Evolutionary conservation across 176 grass and related monocot genomes (phyloP).

Genomic region (Carex cristatella): DNA sequence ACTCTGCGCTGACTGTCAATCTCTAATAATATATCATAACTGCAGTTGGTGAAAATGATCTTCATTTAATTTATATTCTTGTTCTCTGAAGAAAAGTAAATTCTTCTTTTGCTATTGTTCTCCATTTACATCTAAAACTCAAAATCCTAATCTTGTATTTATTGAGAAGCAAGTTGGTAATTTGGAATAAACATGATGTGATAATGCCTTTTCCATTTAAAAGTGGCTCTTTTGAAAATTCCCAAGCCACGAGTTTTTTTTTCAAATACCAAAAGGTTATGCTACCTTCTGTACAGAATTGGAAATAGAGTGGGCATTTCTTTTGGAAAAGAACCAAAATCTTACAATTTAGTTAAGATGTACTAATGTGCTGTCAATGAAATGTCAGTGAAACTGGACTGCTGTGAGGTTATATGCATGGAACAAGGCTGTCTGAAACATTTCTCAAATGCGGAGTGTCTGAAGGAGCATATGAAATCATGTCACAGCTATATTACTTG

Average conservation of each 20-base stretch:
- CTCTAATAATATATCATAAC: not conserved
- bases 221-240: too few species aligned
- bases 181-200: too few species aligned
- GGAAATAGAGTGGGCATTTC: not conserved
- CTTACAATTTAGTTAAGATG: not conserved
- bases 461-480: slow-evolving; percentile 49
- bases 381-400: slow-evolving; percentile 52
- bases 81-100: not conserved
- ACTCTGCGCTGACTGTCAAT: not conserved
- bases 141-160: not conserved
- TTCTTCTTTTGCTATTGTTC: not conserved
- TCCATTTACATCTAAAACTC: not conserved
- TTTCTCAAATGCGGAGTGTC: slow-evolving; percentile 47
- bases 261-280: not conserved
- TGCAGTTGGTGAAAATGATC: not conserved
- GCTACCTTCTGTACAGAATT: not conserved
- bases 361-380: slow-evolving; percentile 19
- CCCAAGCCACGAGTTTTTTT: not conserved
- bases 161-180: not conserved
- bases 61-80: not conserved
- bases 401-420: slow-evolving; percentile 53
- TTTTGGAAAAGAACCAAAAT: not conserved
- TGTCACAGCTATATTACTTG: slow-evolving; percentile 54
- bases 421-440: slow-evolving; percentile 57
- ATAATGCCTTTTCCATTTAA: too few species aligned